Base-by-base conservation (phyloP, 805 yeast species). In the Saccharomycopsis sp. region DNA sequence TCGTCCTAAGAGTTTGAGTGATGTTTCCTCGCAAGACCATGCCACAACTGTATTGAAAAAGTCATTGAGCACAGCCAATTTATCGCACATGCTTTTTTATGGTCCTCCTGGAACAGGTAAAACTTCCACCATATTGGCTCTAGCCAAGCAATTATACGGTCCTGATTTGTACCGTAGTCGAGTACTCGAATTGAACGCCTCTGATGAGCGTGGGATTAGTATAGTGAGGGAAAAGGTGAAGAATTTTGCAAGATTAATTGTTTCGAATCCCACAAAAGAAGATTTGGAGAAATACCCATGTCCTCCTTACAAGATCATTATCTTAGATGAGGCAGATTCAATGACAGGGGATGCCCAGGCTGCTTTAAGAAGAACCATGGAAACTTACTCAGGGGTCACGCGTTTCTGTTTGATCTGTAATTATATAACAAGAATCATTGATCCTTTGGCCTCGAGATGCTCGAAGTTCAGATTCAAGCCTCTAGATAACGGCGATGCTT, bases 321-420 rank as follows among this genome's bases (percentile, higher is more conserved):
- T 94, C 50, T 73, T 94, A 56, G 97, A 92, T 74, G 97, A 92
- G 72, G 97, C 97, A 0, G 97, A 94, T 71, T 89, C 97, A 12
- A 94, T 94, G 97, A 94, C 99, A 8, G 81, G 89, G 50, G 97
- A 90, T 66, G 99, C 99, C 0, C 99, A 94, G 69, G 83, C 91
- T 57, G 99, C 99, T 1, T 77, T 94, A 63, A 83, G 99, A 74
- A 81, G 99, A 72, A 93, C 96, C 1, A 88, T 88, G 92, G 97
- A 90, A 69, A 88, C 86, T 2, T 92, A 89, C 72, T 87, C 98
- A 1, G 80, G 82, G 47, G 90, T 91, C 56, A 89, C 99, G 1
- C 80, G 99, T 66, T 94, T 94, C 73, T 94, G 98, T 71, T 75
- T 94, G 61, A 87, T 94, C 55, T 94, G 99, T 77, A 94, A 94